These are phyloP conservation scores for Pyrenopolyporus hunteri DNA, from an alignment of 495 filamentous ascomycete species.

Conservation along the genomic window DNA sequence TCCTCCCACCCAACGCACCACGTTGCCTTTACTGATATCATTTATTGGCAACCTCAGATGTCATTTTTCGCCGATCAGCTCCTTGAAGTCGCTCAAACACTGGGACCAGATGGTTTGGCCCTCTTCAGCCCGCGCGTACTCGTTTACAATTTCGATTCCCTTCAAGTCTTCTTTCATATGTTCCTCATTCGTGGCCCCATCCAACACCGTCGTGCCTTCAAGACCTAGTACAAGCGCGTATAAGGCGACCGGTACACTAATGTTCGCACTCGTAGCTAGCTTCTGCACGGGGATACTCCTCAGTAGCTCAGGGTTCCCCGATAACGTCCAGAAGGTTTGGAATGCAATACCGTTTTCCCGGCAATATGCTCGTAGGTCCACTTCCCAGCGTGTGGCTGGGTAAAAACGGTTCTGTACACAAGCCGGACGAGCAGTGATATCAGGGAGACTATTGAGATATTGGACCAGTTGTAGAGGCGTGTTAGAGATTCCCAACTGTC, in stretches of 20 bases:
- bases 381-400: slow-evolving; percentile 64
- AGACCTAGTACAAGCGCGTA: slow-evolving; percentile 71
- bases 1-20: neutral
- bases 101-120: slow-evolving; percentile 54
- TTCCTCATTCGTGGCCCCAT: slow-evolving; percentile 68
- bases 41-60: neutral
- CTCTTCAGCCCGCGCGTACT: slow-evolving; percentile 51
- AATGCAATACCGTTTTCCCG: slow-evolving; percentile 64
- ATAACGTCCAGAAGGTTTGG: slow-evolving; percentile 82
- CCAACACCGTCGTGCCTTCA: slow-evolving; percentile 63
- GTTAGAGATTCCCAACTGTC: slow-evolving; percentile 77
- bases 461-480: slow-evolving; percentile 59
- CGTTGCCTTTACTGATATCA: neutral
- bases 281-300: slow-evolving; percentile 55
- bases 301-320: slow-evolving; percentile 66
- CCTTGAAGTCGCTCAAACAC: slow-evolving; percentile 54
- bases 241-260: slow-evolving; percentile 60
- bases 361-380: slow-evolving; percentile 66
- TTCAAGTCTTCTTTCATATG: slow-evolving; percentile 72
- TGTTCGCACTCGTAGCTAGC: slow-evolving; percentile 57
- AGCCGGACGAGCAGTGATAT: slow-evolving; percentile 50
- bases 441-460: slow-evolving; percentile 46
- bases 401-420: slow-evolving; percentile 81
- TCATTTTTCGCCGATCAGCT: slow-evolving; percentile 51
- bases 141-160: slow-evolving; percentile 55